These are phyloP conservation scores for Moesziomyces sp. DNA, from an alignment of 1,284 basidiomycete genomes.

Conservation along the genomic window DNA sequence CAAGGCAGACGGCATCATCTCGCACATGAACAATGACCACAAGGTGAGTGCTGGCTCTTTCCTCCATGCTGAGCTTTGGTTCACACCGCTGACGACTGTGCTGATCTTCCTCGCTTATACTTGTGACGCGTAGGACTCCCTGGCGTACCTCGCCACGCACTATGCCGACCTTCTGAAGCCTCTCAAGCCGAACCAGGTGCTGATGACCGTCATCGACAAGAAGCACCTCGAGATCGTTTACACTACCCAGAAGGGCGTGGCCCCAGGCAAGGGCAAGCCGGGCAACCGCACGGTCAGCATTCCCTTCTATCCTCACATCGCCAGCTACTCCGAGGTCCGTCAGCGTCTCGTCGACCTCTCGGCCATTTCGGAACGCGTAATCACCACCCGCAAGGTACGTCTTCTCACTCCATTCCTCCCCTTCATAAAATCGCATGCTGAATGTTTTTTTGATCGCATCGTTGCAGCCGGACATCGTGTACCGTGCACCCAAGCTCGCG, in stretches of 20 bases:
- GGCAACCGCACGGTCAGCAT: slow-evolving; percentile 28
- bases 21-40: slow-evolving; percentile 54
- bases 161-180: slow-evolving; percentile 36
- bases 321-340: slow-evolving; percentile 38
- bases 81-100: neutral
- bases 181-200: slow-evolving; percentile 37
- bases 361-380: slow-evolving; percentile 25
- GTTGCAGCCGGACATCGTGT: slow-evolving; percentile 31
- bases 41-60: slow-evolving; percentile 20
- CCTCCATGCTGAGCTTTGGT: neutral
- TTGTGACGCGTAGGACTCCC: slow-evolving; percentile 26
- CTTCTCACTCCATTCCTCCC: neutral
- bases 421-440: neutral
- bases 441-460: neutral
- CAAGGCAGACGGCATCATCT: slow-evolving; percentile 43
- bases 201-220: slow-evolving; percentile 49
- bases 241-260: slow-evolving; percentile 16
- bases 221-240: slow-evolving; percentile 44
- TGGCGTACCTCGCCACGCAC: slow-evolving; percentile 48
- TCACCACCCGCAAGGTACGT: slow-evolving; percentile 42
- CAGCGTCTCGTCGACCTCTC: slow-evolving; percentile 40
- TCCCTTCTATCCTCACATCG: slow-evolving; percentile 40
- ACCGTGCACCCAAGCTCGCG: slow-evolving; percentile 32
- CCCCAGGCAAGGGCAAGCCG: slow-evolving; percentile 18
- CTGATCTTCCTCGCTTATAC: too few species aligned